These are phyloP conservation scores for Quercus berberidifolia DNA, from an alignment of 306 rosid species.

Conservation along the genomic window DNA sequence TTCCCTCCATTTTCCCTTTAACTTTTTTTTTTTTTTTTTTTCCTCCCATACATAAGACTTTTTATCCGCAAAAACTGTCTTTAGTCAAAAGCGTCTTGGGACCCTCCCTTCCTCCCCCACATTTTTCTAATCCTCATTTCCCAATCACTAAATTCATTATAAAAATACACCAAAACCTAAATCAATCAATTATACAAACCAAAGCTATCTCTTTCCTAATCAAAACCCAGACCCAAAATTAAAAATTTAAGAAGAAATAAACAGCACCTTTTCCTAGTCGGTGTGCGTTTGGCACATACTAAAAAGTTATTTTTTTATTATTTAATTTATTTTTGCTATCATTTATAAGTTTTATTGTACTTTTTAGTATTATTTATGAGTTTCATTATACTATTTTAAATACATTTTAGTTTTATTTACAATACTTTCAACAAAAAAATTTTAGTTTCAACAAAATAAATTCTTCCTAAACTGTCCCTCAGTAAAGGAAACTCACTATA, in stretches of 20 bases:
- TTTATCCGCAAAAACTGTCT: slow-evolving; percentile 35
- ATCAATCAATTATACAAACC: background rate
- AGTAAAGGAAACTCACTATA: too few relatives aligned
- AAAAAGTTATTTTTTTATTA: too few relatives aligned
- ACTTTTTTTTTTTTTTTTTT: background rate
- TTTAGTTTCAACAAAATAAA: too few relatives aligned
- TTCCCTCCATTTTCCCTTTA: slow-evolving; percentile 16
- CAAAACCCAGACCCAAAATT: background rate
- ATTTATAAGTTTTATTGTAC: fast-evolving
- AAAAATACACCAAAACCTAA: background rate
- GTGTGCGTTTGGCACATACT: too few relatives aligned
- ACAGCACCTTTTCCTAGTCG: too few relatives aligned
- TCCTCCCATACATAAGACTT: slow-evolving; percentile 16
- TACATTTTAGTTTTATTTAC: fast-evolving
- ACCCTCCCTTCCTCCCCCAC: slow-evolving; percentile 28
- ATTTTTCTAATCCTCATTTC: slow-evolving; percentile 33
- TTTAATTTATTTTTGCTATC: fast-evolving
- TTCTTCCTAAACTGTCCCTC: fast-evolving
- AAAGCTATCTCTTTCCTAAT: background rate
- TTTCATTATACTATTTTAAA: fast-evolving
- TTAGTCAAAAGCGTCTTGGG: slow-evolving; percentile 80
- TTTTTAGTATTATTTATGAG: fast-evolving
- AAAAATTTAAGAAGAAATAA: too few relatives aligned
- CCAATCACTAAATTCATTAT: slow-evolving; percentile 33
- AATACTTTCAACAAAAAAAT: fast-evolving